Base-by-base conservation (phyloP, 768 basidiomycete genomes). In the Russula abietina region DNA sequence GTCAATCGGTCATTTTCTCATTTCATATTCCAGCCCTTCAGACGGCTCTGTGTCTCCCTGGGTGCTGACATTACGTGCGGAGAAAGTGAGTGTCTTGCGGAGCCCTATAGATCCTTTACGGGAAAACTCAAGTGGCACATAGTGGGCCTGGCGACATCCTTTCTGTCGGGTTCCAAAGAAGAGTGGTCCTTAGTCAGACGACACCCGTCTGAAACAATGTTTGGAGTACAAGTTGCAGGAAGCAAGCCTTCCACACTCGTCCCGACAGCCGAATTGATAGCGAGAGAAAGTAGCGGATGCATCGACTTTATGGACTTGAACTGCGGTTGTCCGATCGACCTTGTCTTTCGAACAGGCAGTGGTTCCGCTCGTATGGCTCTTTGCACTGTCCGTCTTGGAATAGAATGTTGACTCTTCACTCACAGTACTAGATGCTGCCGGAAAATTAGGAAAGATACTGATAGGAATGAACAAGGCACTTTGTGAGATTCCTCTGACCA, bases 11-110 rank as follows among this genome's bases (percentile, higher is more conserved):
- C 28, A 12, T 14, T 28, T 43, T 55, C 46, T 39, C 24, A 19
- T n/a, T 26, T 32, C 33, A 12, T n/a, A 12, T 54, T 57, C 24
- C 64, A 95, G 88, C 97, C 97, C 2, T 99, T 98, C 79, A 85
- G 97, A 19, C 83, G 95, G 12, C 75, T 98, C 8, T 97, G 93
- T 68, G 86, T 90, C 10, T 77, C 83, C 28, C 85, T 89, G 61
- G 96, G 96, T 16, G 93, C 89, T 2, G 94, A 96, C 66, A 97
- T 98, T 68, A 96, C 94, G 3, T 94, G 92, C 66, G 93, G 93
- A 28, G 96, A 98, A 75, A 98, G 89, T 90, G 69, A 58, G 81
- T 70, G 7, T 16, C 10, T 17, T 14, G 12, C 9, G 22, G n/a
- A 10, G 51, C n/a, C 2, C 26, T 28, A 14, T 14, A 43, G 11